phyloP scores from a whole-genome alignment of 768 basidiomycete genomes.

The Lactarius sp. region DNA sequence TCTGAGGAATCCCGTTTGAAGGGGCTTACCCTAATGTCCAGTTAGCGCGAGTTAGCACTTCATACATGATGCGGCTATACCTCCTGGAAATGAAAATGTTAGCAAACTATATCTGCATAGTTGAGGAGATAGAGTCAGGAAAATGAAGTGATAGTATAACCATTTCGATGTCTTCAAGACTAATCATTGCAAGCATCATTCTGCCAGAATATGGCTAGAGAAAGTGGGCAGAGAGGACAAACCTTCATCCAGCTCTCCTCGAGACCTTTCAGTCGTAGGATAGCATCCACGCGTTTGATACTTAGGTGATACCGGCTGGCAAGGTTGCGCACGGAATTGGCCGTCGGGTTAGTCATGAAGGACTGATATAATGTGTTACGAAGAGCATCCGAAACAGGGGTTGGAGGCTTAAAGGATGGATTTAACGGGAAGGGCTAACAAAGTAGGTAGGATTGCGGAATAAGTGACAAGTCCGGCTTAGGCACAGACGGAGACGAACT shows the following conservation, averaged over 20 bases:
- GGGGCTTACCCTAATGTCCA: conserved; percentile 44
- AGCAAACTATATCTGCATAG: conserved; percentile 11
- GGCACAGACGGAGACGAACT: conserved; percentile 33
- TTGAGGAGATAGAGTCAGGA: conserved; percentile 26
- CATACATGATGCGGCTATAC: conserved; percentile 5
- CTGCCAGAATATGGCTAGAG: conserved; percentile 22
- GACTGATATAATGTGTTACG: conserved; percentile 54
- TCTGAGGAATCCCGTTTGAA: conserved; percentile 74
- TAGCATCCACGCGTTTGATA: conserved; percentile 77
- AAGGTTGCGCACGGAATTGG: conserved; percentile 53
- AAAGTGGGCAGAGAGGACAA: conserved; percentile 29
- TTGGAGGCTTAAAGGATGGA: conserved; percentile 73
- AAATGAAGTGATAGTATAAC: conserved; percentile 46
- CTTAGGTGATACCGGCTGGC: conserved; percentile 61
- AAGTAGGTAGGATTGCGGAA: conserved; percentile 15
- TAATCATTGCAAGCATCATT: conserved; percentile 76
- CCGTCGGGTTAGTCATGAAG: conserved; percentile 54
- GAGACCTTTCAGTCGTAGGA: conserved; percentile 74
- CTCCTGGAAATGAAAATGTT: conserved; percentile 27
- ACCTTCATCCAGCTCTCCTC: conserved; percentile 73
- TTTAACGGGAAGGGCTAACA: conserved; percentile 82
- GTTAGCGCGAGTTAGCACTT: conserved; percentile 14
- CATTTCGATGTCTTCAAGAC: conserved; percentile 84
- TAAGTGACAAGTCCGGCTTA: conserved; percentile 7
- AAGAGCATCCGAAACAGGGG: conserved; percentile 62